Evolutionary conservation across 2,329 filamentous ascomycete species (phyloP).

Genomic region (Microsporum canis): DNA sequence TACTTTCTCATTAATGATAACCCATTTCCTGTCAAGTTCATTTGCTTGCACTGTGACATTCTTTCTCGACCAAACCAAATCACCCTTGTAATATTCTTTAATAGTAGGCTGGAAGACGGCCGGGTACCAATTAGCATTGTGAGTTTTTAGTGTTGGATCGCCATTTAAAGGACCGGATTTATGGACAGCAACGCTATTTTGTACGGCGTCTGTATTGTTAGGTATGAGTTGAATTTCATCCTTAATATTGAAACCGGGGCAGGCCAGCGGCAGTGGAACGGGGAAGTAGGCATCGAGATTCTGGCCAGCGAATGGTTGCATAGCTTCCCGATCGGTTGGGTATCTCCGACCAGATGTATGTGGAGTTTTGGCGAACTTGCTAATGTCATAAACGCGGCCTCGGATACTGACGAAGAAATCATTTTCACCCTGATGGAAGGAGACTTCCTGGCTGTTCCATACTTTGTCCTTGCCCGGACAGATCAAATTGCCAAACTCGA

Average conservation of each 20-base stretch:
- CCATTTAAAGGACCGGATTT: slow-evolving; percentile 52
- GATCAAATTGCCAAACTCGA: slow-evolving; percentile 69
- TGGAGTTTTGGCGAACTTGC: slow-evolving; percentile 72
- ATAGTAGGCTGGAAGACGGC: slow-evolving; percentile 65
- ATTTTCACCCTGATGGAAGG: slow-evolving; percentile 55
- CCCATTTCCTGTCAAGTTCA: slow-evolving; percentile 62
- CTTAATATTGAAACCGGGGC: slow-evolving; percentile 57
- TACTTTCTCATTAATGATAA: slow-evolving; percentile 60
- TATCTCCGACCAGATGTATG: slow-evolving; percentile 53
- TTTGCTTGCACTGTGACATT: slow-evolving; percentile 55
- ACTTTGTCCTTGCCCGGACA: slow-evolving; percentile 89
- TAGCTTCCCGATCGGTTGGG: slow-evolving; percentile 38
- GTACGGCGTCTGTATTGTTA: slow-evolving; percentile 52
- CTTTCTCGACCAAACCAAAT: slow-evolving; percentile 59
- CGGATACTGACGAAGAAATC: slow-evolving; percentile 83
- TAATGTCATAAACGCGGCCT: slow-evolving; percentile 83
- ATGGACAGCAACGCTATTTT: slow-evolving; percentile 51
- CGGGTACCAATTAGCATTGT: slow-evolving; percentile 64
- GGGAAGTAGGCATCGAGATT: slow-evolving; percentile 79
- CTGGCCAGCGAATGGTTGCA: slow-evolving; percentile 67
- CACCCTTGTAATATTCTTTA: slow-evolving; percentile 74
- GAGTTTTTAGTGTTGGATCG: slow-evolving; percentile 48
- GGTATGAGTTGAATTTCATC: slow-evolving; percentile 42
- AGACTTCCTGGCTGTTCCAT: slow-evolving; percentile 62
- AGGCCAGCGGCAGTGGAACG: slow-evolving; percentile 63